Evolutionary conservation across 2,329 filamentous ascomycete genomes (phyloP).

Genomic region (Pseudogymnoascus sp.): DNA sequence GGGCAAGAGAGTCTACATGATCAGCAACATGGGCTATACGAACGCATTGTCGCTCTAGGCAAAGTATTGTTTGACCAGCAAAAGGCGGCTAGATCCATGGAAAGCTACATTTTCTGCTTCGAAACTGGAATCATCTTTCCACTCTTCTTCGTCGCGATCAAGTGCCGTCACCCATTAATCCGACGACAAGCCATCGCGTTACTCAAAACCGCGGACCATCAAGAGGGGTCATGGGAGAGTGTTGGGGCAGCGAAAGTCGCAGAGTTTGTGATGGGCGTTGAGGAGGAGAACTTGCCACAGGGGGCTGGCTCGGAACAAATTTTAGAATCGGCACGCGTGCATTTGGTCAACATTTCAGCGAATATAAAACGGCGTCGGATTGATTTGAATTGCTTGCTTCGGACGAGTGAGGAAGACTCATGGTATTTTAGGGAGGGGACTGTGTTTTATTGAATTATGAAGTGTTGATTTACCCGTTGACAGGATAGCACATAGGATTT

Average conservation of each 20-base stretch:
- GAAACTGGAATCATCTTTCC: constrained; percentile 47
- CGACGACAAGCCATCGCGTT: constrained; percentile 54
- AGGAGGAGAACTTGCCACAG: neutral
- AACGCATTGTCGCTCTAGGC: constrained; percentile 10
- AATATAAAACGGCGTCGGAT: neutral
- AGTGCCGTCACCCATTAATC: constrained; percentile 46
- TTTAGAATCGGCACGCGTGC: neutral
- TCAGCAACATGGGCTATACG: neutral
- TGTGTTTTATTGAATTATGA: neutral
- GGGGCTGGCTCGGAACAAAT: neutral
- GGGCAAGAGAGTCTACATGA: constrained; percentile 12
- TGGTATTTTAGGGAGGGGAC: neutral
- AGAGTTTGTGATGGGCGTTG: neutral
- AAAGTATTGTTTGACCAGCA: neutral
- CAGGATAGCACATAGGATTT: neutral
- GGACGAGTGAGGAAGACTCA: neutral
- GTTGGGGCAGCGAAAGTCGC: neutral
- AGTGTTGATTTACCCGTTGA: neutral
- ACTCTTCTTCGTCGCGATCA: constrained; percentile 54
- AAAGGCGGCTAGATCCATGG: neutral
- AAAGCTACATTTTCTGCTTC: neutral
- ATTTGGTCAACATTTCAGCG: neutral
- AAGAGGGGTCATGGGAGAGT: constrained; percentile 60
- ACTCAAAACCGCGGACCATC: constrained; percentile 46
- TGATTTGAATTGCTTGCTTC: neutral